Base-by-base conservation (phyloP, 2,329 filamentous ascomycete species). In the Cyphellophora europaea region DNA sequence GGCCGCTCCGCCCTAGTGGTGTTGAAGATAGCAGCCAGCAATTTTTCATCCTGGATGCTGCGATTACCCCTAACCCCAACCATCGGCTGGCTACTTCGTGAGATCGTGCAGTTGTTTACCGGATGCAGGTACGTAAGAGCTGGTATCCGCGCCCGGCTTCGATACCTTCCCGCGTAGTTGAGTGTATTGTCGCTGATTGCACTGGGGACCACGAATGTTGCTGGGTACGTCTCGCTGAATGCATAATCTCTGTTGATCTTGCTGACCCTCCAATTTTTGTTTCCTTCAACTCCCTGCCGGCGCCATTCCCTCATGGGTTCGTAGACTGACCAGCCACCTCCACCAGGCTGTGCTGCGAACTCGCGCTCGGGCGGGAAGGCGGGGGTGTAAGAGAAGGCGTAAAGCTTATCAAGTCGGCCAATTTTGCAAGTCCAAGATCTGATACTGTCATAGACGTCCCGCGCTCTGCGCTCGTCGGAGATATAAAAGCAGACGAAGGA, bases 131-230 rank as follows among this genome's bases (percentile, higher is more conserved):
- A 98, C 14, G 87, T 87, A 25, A 98, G 65, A 3, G 79, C 82
- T 2, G 91, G 91, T 57, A 98, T 88, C 41, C 91, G 79, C 44
- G 81, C 78, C 40, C 88, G 77, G 1, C 91, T 96, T 33, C 91
- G 82, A 60, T 93, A 96, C 43, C 79, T 75, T 40, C 79, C 82
- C 16, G 88, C 91, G 54, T 98, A 93, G 53, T 94, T 94, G 32
- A 98, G 73, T 31, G 89, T 87, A 53, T 91, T 95, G 59, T 98
- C 91, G n/a, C 89, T 96, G 48, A 98, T 93, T 39, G 74, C 77
- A 15, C 80, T 77, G 14, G 91, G 91, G 12, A 98, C 88, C 8
- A 81, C 81, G 15, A 98, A 69, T 30, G 93, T 56, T 3, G 79
- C 77, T 10, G 91, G 91, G 56, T 98, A 98, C 3, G 91, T 96